phyloP scores from a whole-genome alignment of 805 yeast species.

The Metschnikowia kofuensis region DNA sequence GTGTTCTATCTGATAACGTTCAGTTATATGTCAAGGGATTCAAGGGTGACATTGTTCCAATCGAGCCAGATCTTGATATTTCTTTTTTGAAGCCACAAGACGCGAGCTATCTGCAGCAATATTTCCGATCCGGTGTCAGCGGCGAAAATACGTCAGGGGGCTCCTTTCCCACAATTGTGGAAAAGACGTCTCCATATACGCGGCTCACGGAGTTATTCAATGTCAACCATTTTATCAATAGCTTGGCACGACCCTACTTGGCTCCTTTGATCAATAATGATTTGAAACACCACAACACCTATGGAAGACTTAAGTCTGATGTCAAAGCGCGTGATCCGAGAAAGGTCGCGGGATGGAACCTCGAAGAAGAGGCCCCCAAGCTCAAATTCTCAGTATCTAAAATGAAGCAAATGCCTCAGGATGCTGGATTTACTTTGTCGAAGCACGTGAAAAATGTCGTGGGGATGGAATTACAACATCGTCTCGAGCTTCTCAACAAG shows the following conservation, averaged over 20 bases:
- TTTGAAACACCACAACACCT: constrained; percentile 59
- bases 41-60: constrained; percentile 57
- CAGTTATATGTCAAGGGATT: constrained; percentile 59
- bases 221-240: constrained; percentile 88
- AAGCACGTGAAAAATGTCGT: constrained; percentile 49
- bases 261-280: constrained; percentile 88
- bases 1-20: constrained; percentile 56
- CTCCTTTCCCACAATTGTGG: constrained; percentile 55
- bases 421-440: constrained; percentile 29
- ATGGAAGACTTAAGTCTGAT: constrained; percentile 29
- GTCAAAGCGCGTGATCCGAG: constrained; percentile 7
- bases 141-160: constrained; percentile 22
- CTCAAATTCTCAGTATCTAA: constrained; percentile 10
- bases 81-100: constrained; percentile 44
- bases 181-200: constrained; percentile 62
- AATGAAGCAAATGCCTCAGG: constrained; percentile 30
- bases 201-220: constrained; percentile 88
- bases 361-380: constrained; percentile 6
- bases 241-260: constrained; percentile 88
- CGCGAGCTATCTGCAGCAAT: constrained; percentile 46
- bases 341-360: constrained; percentile 12
- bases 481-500: constrained; percentile 76
- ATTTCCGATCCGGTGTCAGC: constrained; percentile 25
- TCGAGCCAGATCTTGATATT: constrained; percentile 39
- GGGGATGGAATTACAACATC: constrained; percentile 79